These are phyloP conservation scores for Letharia columbiana DNA, from an alignment of 495 filamentous ascomycete species.

Conservation along the genomic window DNA sequence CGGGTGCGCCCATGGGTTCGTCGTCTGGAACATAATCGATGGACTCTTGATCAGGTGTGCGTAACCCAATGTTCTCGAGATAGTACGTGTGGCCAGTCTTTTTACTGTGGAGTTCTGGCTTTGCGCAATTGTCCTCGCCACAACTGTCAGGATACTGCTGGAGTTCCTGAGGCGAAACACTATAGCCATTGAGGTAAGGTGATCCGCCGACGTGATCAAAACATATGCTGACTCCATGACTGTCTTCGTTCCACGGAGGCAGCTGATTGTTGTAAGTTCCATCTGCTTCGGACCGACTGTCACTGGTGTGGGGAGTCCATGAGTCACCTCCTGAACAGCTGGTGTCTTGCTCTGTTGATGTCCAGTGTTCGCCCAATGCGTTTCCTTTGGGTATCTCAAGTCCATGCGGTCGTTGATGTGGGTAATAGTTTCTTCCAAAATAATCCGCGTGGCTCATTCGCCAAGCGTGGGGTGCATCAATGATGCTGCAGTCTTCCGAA, in stretches of 20 bases:
- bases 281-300: conserved; percentile 17
- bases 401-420: conserved; percentile 6
- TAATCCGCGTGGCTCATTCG: conserved; percentile 7
- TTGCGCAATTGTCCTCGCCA: conserved; percentile 1
- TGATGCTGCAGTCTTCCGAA: conserved; percentile 5
- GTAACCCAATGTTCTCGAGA: neutral
- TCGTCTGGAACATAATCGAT: conserved; percentile 6
- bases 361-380: conserved; percentile 3
- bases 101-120: conserved; percentile 10
- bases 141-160: conserved; percentile 12
- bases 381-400: conserved; percentile 11
- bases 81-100: conserved; percentile 5
- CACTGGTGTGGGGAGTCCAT: conserved; percentile 15
- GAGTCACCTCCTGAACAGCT: conserved; percentile 15
- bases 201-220: neutral
- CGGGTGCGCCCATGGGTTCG: conserved; percentile 10
- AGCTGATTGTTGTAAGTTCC: neutral
- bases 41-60: neutral
- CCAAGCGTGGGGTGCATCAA: conserved; percentile 17
- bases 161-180: conserved; percentile 12
- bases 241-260: conserved; percentile 10
- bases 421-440: neutral
- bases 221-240: neutral
- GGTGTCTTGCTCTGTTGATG: conserved; percentile 14
- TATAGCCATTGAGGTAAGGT: neutral